Evolutionary conservation across 495 filamentous ascomycete genomes (phyloP), one percentile per base, ranked within the genome.

Genomic region (Aspergillus funiculosus): DNA sequence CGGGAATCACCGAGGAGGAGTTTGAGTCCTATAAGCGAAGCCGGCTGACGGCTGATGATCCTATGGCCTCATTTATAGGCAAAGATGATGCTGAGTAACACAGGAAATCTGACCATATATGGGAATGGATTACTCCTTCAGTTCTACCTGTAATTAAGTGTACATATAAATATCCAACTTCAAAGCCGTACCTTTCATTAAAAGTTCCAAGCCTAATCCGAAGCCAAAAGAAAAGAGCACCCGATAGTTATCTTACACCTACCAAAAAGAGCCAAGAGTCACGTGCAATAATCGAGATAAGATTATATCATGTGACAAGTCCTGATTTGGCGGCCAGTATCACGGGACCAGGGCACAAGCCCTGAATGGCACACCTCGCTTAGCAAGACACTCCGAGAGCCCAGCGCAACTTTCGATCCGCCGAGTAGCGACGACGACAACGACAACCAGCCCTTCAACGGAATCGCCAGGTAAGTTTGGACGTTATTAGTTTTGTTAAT

Each of bases 21-120:
- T 71, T 94, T 61, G 89, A 95, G 42, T 78, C 78, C 19, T 94
- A 90, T 62, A 81, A 86, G 52, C 72, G 78, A 50, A 87, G 86
- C 52, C 72, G 80, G 50, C 69, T 79, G 35, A 73, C 75, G 15
- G 77, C 79, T 3, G 76, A 86, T 41, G 89, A 95, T 69, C 89
- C 89, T 1, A 95, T 94, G 89, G 85, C 87, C 6, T 77, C 76
- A 4, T 81, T 87, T 47, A 62, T 89, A 13, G 77, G 79, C 8
- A 79, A 79, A 46, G 79, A 83, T 51, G 71, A 74, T 21, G 9
- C 34, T 48, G 25, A 45, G 32, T 41, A 54, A 38, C 56, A 31
- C 31, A 53, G 46, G 30, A 43, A 51, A 43, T 50, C 51, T 43
- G 48, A 43, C n/a, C 21, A 46, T 49, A 29, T 35, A 47, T 24